Evolutionary conservation across 352 stramenopile species (phyloP).

Genomic region (Phytopythium delawarense): DNA sequence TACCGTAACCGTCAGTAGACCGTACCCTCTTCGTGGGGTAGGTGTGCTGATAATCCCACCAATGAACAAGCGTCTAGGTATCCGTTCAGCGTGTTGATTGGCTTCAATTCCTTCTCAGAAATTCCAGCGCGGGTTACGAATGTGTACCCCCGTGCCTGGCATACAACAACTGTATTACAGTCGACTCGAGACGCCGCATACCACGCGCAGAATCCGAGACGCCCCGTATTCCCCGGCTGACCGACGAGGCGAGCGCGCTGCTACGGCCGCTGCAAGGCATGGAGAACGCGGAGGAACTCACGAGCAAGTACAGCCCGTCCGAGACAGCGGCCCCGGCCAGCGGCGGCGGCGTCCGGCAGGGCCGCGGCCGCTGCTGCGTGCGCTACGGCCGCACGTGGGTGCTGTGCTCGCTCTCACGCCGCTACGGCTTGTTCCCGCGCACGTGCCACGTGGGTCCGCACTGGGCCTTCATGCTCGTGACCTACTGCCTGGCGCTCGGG

Average conservation of each 20-base stretch:
- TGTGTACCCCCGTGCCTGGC: neutral
- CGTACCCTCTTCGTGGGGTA: too few species aligned
- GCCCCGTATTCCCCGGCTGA: neutral
- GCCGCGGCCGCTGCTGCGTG: constrained; percentile 27
- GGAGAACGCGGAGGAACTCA: constrained; percentile 14
- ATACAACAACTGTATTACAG: too few species aligned
- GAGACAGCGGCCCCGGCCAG: neutral
- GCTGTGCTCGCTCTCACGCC: constrained; percentile 40
- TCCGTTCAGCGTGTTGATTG: neutral
- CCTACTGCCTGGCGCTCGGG: constrained; percentile 58
- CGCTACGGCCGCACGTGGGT: constrained; percentile 58
- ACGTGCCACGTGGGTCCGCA: constrained; percentile 70
- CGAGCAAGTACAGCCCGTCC: constrained; percentile 16
- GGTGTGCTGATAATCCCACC: too few species aligned
- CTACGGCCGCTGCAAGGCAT: neutral
- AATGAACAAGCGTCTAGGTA: too few species aligned
- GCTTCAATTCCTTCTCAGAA: neutral
- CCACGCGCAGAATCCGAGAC: too few species aligned
- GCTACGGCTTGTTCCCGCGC: constrained; percentile 53
- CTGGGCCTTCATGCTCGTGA: constrained; percentile 71
- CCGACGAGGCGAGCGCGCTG: constrained; percentile 2
- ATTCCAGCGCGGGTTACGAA: neutral
- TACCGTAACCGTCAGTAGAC: too few species aligned
- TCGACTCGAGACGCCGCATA: too few species aligned
- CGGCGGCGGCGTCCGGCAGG: constrained; percentile 5